Conservation (phyloP, 768 basidiomycete genomes). For the Piloderma croceum region DNA sequence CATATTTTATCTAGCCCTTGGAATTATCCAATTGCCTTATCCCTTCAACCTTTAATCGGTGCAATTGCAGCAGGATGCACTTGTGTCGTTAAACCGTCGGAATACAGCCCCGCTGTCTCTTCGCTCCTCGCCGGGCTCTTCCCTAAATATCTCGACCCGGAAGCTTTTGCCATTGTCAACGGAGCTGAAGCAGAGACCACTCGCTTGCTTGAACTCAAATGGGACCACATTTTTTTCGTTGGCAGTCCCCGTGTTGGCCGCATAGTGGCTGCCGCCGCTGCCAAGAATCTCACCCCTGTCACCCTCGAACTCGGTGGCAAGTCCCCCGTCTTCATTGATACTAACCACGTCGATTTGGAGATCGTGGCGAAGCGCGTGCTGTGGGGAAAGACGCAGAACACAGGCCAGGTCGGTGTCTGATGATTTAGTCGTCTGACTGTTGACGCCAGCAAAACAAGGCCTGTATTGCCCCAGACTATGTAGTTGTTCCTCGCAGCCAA, state of each 20-base stretch:
- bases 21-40: not conserved
- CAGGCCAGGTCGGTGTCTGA: slow-evolving; percentile 34
- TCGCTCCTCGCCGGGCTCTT: slow-evolving; percentile 60
- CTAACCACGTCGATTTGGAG: slow-evolving; percentile 38
- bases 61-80: slow-evolving; percentile 79
- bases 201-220: not conserved
- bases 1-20: not conserved
- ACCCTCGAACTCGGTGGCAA: slow-evolving; percentile 44
- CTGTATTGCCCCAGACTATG: slow-evolving; percentile 41
- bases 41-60: slow-evolving; percentile 36
- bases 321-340: slow-evolving; percentile 44
- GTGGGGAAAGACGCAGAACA: slow-evolving; percentile 49
- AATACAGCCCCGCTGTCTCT: slow-evolving; percentile 51
- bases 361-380: slow-evolving; percentile 43
- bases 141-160: slow-evolving; percentile 69
- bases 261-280: slow-evolving; percentile 37
- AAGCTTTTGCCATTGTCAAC: slow-evolving; percentile 61
- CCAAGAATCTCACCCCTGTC: slow-evolving; percentile 36
- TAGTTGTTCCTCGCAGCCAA: slow-evolving; percentile 36
- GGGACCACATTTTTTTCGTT: slow-evolving; percentile 29
- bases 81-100: slow-evolving; percentile 71
- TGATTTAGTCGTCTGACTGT: not conserved
- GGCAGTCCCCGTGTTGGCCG: slow-evolving; percentile 33
- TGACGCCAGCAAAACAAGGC: slow-evolving; percentile 20
- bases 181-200: slow-evolving; percentile 60